A percentile compares a stretch with the other conserved stretches of the same genome.
phyloP scores from a whole-genome alignment of 2,329 filamentous ascomycete genomes.

The Diplodia mutila region DNA sequence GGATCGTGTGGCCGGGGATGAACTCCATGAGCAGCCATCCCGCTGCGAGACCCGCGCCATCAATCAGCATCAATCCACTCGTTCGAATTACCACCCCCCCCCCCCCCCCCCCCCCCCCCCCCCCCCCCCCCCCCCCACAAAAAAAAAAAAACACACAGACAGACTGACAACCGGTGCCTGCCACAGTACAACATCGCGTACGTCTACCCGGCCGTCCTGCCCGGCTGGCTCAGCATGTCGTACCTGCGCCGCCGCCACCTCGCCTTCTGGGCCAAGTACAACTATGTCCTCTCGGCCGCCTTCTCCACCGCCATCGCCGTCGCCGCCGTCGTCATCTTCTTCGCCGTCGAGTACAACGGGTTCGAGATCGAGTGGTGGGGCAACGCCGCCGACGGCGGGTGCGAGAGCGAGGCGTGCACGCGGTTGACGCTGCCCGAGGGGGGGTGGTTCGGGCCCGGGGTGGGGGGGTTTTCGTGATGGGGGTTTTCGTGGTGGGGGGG shows the following conservation, averaged over 20 bases:
- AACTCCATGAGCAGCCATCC: constrained; percentile 27
- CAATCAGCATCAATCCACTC: constrained; percentile 46
- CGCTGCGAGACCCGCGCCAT: not conserved
- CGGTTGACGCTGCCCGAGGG: not conserved
- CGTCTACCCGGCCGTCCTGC: constrained; percentile 52
- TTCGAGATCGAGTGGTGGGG: constrained; percentile 63
- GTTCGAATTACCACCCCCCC: too few species aligned
- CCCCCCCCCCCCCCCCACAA: too few species aligned
- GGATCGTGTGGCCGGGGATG: constrained; percentile 24
- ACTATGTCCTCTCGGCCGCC: constrained; percentile 74
- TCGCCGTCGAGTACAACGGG: constrained; percentile 65
- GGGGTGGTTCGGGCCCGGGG: not conserved
- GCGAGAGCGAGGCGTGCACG: constrained; percentile 6
- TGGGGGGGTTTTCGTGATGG: not conserved
- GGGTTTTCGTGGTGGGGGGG: not conserved
- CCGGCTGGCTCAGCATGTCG: constrained; percentile 59
- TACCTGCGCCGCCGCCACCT: constrained; percentile 52
- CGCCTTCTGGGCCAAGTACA: constrained; percentile 64
- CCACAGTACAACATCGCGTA: constrained; percentile 54
- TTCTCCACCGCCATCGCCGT: constrained; percentile 70
- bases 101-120: too few species aligned
- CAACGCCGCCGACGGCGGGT: constrained; percentile 42
- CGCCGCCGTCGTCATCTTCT: constrained; percentile 70
- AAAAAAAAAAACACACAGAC: too few species aligned
- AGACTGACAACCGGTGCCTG: not conserved